Evolutionary conservation across 2,329 filamentous ascomycete species (phyloP).

Genomic region (Raffaelea ambrosiae): DNA sequence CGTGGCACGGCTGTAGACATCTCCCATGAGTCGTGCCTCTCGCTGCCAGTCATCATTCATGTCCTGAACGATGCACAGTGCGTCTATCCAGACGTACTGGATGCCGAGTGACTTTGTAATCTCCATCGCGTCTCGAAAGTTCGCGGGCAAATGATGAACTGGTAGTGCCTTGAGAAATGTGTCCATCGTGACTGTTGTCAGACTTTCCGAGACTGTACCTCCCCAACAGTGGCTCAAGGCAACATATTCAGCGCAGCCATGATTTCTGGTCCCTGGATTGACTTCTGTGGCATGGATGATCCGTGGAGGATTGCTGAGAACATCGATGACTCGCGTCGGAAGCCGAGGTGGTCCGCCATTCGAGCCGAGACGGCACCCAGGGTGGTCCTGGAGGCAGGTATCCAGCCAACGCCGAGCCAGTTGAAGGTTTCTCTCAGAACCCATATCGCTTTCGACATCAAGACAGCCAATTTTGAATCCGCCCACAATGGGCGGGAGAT

Average conservation of each 20-base stretch:
- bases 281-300: not conserved
- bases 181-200: not conserved
- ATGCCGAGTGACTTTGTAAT: conserved; percentile 4
- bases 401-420: conserved; percentile 5
- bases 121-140: conserved; percentile 7
- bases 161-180: not conserved
- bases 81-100: conserved; percentile 22
- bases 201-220: not conserved
- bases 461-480: conserved; percentile 1
- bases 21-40: conserved; percentile 12
- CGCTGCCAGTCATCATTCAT: conserved; percentile 5
- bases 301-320: not conserved
- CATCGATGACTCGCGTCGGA: conserved; percentile 4
- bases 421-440: not conserved
- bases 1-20: conserved; percentile 11
- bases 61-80: conserved; percentile 4
- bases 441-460: not conserved
- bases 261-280: not conserved
- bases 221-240: conserved; percentile 10
- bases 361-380: no score
- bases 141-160: not conserved
- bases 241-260: conserved; percentile 3
- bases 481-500: no score
- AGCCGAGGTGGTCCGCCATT: not conserved
- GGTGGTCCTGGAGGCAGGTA: not conserved